Evolutionary conservation across 139 green algal species (phyloP).

Genomic region (Eudorina sp.): DNA sequence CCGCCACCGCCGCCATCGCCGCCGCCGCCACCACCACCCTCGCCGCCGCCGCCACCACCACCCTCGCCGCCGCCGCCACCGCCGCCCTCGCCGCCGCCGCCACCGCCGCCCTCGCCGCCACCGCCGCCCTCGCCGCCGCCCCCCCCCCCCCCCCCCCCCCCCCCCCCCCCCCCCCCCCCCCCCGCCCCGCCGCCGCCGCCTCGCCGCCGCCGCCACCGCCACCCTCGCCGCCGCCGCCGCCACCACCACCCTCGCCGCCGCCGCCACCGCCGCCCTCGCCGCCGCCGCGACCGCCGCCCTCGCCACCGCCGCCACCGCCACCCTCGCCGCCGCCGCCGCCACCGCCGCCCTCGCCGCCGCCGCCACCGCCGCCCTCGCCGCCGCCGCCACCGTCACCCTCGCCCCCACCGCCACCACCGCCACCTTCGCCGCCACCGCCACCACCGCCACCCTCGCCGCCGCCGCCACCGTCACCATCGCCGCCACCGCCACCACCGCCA

Average conservation of each 20-base stretch:
- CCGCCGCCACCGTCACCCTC: neutral
- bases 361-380: neutral
- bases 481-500: neutral
- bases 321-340: neutral
- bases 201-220: too few relatives aligned
- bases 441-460: neutral
- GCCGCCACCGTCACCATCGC: neutral
- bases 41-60: neutral
- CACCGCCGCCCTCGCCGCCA: neutral
- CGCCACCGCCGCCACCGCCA: neutral
- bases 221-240: neutral
- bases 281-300: neutral
- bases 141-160: neutral
- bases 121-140: neutral
- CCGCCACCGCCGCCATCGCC: neutral
- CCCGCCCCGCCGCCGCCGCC: neutral
- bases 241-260: neutral
- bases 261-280: neutral
- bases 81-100: neutral
- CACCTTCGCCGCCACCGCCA: neutral
- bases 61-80: neutral
- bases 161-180: neutral
- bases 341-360: neutral
- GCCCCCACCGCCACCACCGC: neutral
- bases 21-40: neutral